Evolutionary conservation across 306 rosid species (phyloP).

Genomic region (Rosa multiflora): DNA sequence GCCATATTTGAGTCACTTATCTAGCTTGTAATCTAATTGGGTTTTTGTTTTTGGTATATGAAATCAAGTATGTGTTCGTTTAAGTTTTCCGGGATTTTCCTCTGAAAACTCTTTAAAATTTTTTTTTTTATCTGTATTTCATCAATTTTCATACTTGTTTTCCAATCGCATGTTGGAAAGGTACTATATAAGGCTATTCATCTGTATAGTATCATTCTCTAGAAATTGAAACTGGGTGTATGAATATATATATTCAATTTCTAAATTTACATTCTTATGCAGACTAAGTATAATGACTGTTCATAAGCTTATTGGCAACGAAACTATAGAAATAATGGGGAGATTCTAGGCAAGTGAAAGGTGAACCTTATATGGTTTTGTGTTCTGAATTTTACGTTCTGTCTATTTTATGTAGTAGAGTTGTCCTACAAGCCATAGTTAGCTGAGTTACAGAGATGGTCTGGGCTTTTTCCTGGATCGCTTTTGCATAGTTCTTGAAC

Average conservation of each 20-base stretch:
- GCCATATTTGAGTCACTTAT: background rate
- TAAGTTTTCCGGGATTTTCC: background rate
- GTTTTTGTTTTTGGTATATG: background rate
- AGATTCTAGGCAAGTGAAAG: background rate
- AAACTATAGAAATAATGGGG: background rate
- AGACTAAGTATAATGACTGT: background rate
- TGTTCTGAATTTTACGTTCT: background rate
- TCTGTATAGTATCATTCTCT: background rate
- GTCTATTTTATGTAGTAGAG: background rate
- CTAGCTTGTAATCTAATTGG: background rate
- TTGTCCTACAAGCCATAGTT: background rate
- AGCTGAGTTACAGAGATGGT: background rate
- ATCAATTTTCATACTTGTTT: too few species aligned
- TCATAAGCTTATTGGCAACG: background rate
- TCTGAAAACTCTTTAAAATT: background rate
- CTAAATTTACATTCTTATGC: background rate
- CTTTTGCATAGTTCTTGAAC: background rate
- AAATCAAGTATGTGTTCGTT: constrained; percentile 4
- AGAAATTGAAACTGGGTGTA: background rate
- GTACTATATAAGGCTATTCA: background rate
- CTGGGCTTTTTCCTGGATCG: background rate
- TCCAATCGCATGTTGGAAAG: too few species aligned
- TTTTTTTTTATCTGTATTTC: background rate
- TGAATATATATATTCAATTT: background rate
- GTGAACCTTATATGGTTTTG: background rate